Percentiles rank a stretch among this genome's conserved stretches.
phyloP scores from a whole-genome alignment of 352 stramenopile species.

The Phytophthora melonis region DNA sequence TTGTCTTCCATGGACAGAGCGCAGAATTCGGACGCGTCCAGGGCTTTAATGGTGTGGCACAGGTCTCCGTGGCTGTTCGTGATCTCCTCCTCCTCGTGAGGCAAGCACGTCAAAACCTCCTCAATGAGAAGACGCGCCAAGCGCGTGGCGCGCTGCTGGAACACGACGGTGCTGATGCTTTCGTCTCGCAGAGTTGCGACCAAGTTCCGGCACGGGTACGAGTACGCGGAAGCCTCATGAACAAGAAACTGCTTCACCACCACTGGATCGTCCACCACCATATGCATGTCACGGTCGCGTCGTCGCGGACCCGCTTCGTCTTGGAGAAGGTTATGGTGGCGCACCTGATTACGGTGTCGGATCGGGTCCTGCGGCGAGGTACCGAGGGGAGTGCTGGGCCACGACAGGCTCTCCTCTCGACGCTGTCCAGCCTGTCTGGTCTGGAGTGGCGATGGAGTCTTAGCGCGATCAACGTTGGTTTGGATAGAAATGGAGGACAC shows the following conservation, averaged over 20 bases:
- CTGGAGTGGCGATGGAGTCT: neutral
- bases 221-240: constrained; percentile 38
- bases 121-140: constrained; percentile 43
- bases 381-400: neutral
- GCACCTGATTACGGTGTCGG: neutral
- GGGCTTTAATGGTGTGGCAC: constrained; percentile 16
- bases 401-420: neutral
- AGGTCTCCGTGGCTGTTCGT: constrained; percentile 36
- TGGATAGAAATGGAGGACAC: neutral
- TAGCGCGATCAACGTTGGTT: neutral
- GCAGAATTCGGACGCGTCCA: constrained; percentile 34
- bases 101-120: constrained; percentile 39
- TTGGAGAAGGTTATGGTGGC: constrained; percentile 1
- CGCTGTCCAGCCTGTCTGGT: neutral
- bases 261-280: neutral
- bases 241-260: constrained; percentile 34
- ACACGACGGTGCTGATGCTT: constrained; percentile 19
- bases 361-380: neutral
- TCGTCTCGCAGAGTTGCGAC: constrained; percentile 31
- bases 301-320: neutral
- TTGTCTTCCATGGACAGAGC: constrained; percentile 32
- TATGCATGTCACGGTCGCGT: neutral
- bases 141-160: constrained; percentile 29
- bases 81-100: constrained; percentile 30
- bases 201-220: constrained; percentile 36